Conservation (phyloP, 148 eudicot species). For the Fallopia convolvulus region DNA sequence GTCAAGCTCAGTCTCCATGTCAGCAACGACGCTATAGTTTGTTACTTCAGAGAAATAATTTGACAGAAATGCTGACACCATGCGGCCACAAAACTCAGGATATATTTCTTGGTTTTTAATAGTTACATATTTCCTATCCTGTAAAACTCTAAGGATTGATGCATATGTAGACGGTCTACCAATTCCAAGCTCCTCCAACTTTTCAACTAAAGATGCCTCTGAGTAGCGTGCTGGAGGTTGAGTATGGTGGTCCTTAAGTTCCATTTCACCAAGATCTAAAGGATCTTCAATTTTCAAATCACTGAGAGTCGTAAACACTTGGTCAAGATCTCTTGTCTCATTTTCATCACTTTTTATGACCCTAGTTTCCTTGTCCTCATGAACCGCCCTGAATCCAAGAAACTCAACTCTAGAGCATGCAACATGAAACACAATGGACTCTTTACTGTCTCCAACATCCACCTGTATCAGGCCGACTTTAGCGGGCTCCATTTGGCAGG, state of each 20-base stretch:
- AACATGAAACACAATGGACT: constrained; percentile 56
- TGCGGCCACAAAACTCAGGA: constrained; percentile 96
- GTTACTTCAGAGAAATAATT: constrained; percentile 87
- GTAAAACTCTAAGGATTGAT: constrained; percentile 64
- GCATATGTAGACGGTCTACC: constrained; percentile 99
- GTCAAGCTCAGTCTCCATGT: constrained; percentile 96
- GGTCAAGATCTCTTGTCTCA: constrained; percentile 38
- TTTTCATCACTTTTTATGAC: constrained; percentile 35
- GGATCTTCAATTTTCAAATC: constrained; percentile 47
- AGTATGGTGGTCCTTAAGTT: constrained; percentile 65
- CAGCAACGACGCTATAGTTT: constrained; percentile 90
- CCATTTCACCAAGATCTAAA: constrained; percentile 47
- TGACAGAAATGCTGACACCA: constrained; percentile 88
- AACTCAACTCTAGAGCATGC: constrained; percentile 57
- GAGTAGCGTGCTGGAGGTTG: constrained; percentile 77
- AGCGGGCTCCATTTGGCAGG: constrained; percentile 91
- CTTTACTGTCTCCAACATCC: constrained; percentile 49
- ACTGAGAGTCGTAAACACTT: constrained; percentile 36
- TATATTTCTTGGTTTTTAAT: constrained; percentile 49
- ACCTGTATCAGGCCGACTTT: constrained; percentile 56
- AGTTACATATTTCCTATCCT: constrained; percentile 83
- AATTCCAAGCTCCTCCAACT: constrained; percentile 94
- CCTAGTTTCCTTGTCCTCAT: constrained; percentile 60
- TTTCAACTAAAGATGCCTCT: constrained; percentile 80
- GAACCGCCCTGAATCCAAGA: constrained; percentile 67